Conservation (phyloP, 345 rosid genomes). For the Sisymbrium altissimum region DNA sequence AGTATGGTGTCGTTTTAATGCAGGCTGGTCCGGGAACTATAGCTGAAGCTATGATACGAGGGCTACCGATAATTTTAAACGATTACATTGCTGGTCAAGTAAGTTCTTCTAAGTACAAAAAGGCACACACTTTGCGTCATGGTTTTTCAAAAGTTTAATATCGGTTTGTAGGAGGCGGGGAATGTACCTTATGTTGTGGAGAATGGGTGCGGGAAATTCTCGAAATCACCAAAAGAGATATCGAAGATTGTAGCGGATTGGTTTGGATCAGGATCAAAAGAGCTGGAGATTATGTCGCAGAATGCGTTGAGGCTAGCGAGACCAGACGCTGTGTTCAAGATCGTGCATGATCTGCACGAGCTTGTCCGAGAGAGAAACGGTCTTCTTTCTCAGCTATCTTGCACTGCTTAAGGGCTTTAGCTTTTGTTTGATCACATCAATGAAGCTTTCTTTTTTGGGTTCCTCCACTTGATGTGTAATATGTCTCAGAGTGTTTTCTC, state of each 20-base stretch:
- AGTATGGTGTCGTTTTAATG: not conserved
- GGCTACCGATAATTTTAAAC: slow-evolving; percentile 88
- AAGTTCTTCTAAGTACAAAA: slow-evolving; percentile 18
- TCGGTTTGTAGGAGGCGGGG: slow-evolving; percentile 71
- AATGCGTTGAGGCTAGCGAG: slow-evolving; percentile 86
- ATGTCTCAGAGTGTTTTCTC: not conserved
- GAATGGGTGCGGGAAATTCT: slow-evolving; percentile 85
- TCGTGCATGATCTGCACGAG: slow-evolving; percentile 89
- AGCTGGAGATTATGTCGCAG: slow-evolving; percentile 73
- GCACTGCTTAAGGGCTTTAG: slow-evolving; percentile 33
- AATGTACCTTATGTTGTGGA: slow-evolving; percentile 93
- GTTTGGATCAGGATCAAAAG: slow-evolving; percentile 75
- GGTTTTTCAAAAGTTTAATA: not conserved
- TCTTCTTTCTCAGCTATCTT: slow-evolving; percentile 51
- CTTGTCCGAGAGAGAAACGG: slow-evolving; percentile 64
- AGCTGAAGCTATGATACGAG: slow-evolving; percentile 98
- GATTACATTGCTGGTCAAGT: slow-evolving; percentile 98
- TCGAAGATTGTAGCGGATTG: slow-evolving; percentile 73
- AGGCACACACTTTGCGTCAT: not conserved
- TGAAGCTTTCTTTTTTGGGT: not conserved
- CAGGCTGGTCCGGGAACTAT: slow-evolving; percentile 99
- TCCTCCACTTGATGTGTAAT: not conserved
- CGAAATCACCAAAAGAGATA: slow-evolving; percentile 82
- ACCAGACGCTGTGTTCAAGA: slow-evolving; percentile 94
- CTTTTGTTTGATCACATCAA: not conserved